These are phyloP conservation scores for Arthrobotrys sphaeroides DNA, from an alignment of 2,329 filamentous ascomycete genomes.

Conservation along the genomic window DNA sequence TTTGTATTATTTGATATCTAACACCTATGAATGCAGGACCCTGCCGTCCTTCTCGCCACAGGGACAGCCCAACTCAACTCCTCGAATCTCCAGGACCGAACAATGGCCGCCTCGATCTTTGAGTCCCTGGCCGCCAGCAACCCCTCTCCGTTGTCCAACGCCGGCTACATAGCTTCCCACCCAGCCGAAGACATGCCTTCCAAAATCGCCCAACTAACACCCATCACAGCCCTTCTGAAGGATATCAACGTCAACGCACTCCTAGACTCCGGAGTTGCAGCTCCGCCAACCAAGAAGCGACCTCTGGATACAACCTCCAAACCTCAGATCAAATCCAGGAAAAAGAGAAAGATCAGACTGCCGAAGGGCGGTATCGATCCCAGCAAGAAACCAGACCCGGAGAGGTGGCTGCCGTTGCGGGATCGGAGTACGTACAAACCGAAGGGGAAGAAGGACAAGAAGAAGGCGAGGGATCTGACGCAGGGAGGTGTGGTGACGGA, in stretches of 20 bases:
- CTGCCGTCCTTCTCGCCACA: constrained; percentile 80
- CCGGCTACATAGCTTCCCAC: constrained; percentile 85
- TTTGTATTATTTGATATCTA: constrained; percentile 1
- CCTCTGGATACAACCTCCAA: constrained; percentile 62
- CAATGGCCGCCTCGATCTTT: constrained; percentile 81
- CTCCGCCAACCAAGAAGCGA: constrained; percentile 66
- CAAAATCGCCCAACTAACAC: constrained; percentile 66
- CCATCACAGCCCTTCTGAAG: constrained; percentile 70
- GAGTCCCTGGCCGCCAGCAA: constrained; percentile 73
- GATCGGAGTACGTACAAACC: constrained; percentile 89
- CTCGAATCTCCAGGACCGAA: constrained; percentile 72
- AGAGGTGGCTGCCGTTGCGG: constrained; percentile 89
- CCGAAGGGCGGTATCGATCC: constrained; percentile 77
- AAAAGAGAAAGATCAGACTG: constrained; percentile 67
- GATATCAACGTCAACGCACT: constrained; percentile 72
- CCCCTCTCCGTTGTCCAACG: constrained; percentile 72
- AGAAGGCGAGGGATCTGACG: constrained; percentile 78
- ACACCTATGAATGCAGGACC: constrained; percentile 54
- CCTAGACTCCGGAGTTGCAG: constrained; percentile 72
- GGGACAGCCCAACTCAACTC: constrained; percentile 85
- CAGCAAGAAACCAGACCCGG: constrained; percentile 82
- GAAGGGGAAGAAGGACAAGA: constrained; percentile 91
- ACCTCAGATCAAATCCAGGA: constrained; percentile 65
- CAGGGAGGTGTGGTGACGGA: constrained; percentile 85
- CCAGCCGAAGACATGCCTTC: constrained; percentile 68